These are phyloP conservation scores for Hypoxylon trugodes DNA, from an alignment of 495 filamentous ascomycete genomes.

Conservation along the genomic window DNA sequence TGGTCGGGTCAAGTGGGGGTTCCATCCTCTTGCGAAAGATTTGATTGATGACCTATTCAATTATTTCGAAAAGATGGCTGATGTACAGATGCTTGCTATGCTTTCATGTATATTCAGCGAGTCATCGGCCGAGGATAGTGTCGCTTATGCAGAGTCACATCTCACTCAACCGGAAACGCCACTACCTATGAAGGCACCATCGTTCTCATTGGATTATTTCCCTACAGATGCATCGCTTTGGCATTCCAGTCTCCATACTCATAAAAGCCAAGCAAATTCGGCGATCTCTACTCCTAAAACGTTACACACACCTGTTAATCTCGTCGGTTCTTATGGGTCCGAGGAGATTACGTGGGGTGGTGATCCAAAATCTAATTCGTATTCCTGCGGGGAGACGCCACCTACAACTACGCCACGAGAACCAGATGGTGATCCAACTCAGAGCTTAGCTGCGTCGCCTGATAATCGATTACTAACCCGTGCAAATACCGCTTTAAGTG, in stretches of 20 bases:
- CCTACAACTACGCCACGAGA: constrained; percentile 55
- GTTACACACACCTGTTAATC: constrained; percentile 60
- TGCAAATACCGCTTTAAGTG: constrained; percentile 66
- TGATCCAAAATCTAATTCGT: constrained; percentile 61
- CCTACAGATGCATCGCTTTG: constrained; percentile 67
- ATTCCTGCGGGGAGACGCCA: constrained; percentile 73
- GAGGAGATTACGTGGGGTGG: constrained; percentile 61
- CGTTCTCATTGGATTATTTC: constrained; percentile 74
- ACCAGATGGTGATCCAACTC: constrained; percentile 51
- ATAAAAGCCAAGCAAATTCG: constrained; percentile 57
- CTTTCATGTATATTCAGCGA: constrained; percentile 87
- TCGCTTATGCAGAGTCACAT: constrained; percentile 55
- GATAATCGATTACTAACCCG: constrained; percentile 62
- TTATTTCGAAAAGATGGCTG: constrained; percentile 79
- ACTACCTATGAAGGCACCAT: constrained; percentile 69
- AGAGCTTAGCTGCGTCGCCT: constrained; percentile 77
- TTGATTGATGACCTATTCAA: constrained; percentile 75
- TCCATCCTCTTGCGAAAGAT: constrained; percentile 80
- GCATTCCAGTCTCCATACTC: constrained; percentile 42
- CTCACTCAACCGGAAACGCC: constrained; percentile 63
- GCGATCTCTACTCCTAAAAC: constrained; percentile 67
- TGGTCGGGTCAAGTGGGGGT: constrained; percentile 83
- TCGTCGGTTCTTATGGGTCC: constrained; percentile 67
- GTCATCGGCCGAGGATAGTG: constrained; percentile 58
- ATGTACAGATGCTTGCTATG: constrained; percentile 96